Conservation (phyloP, 441 rosid genomes). For the Pelargonium myrrhifolium region DNA sequence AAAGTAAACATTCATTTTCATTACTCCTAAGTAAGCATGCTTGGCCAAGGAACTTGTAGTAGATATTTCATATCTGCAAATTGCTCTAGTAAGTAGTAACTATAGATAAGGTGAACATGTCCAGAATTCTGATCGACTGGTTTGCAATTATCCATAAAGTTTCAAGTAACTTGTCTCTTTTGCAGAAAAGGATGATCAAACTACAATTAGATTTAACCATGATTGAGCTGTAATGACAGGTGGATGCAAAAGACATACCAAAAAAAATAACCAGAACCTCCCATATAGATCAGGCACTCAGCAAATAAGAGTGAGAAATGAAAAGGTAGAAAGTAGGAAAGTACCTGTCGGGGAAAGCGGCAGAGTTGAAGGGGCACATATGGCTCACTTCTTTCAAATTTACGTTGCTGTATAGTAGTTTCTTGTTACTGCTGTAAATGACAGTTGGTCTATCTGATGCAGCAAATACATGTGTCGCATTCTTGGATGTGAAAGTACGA, state of each 20-base stretch:
- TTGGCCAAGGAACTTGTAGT: not conserved
- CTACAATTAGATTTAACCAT: not conserved
- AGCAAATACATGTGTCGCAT: slow-evolving; percentile 85
- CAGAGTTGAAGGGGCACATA: slow-evolving; percentile 97
- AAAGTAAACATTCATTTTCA: not conserved
- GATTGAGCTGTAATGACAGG: not conserved
- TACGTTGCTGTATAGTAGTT: slow-evolving; percentile 90
- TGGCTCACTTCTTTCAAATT: slow-evolving; percentile 96
- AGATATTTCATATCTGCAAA: not conserved
- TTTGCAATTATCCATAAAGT: not conserved
- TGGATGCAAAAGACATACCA: not conserved
- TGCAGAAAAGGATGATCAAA: not conserved
- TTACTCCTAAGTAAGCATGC: not conserved
- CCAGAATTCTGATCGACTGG: not conserved
- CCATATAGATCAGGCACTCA: not conserved
- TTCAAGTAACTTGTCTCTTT: not conserved
- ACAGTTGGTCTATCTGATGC: slow-evolving; percentile 99
- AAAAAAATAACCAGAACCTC: not conserved
- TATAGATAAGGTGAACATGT: not conserved
- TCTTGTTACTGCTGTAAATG: slow-evolving; percentile 95
- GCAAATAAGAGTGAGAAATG: not conserved
- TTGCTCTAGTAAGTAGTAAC: not conserved
- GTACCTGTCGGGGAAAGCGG: slow-evolving; percentile 98
- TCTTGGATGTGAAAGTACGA: slow-evolving; percentile 92
- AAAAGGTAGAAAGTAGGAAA: not conserved